Evolutionary conservation across 163 green algal genomes (phyloP).

Genomic region (Coccomyxa subellipsoidea): DNA sequence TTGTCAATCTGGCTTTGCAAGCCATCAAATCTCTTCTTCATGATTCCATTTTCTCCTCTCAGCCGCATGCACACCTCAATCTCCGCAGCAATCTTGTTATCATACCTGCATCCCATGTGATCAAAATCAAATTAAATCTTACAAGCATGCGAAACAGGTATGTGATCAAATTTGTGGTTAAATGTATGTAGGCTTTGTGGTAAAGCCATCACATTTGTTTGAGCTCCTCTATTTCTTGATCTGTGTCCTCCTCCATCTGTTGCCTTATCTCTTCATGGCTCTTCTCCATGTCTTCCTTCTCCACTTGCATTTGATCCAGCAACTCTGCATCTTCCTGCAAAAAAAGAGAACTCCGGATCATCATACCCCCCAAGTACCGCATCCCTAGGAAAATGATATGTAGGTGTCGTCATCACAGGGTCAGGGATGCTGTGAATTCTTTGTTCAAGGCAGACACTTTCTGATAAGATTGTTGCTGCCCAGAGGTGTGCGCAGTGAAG

Average conservation of each 20-base stretch:
- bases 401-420: too few relatives aligned
- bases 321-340: slow-evolving; percentile 32
- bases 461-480: too few relatives aligned
- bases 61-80: slow-evolving; percentile 66
- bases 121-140: background rate
- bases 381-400: too few relatives aligned
- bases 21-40: slow-evolving; percentile 88
- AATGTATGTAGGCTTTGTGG: background rate
- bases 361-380: too few relatives aligned
- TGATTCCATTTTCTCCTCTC: slow-evolving; percentile 93
- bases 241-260: slow-evolving; percentile 87
- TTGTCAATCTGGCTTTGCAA: slow-evolving; percentile 86
- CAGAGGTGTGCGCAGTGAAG: too few relatives aligned
- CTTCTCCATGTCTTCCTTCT: slow-evolving; percentile 45
- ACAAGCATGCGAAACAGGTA: background rate
- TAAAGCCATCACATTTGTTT: slow-evolving; percentile 37
- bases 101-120: slow-evolving; percentile 32
- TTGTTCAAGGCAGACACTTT: too few relatives aligned
- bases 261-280: slow-evolving; percentile 80
- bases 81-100: slow-evolving; percentile 62
- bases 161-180: too few relatives aligned
- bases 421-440: too few relatives aligned
- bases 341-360: too few relatives aligned
- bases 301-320: slow-evolving; percentile 20
- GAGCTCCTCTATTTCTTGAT: slow-evolving; percentile 66